These are phyloP conservation scores for Pigoraptor vietnamica DNA, from an alignment of 78 protist genomes.

Conservation along the genomic window DNA sequence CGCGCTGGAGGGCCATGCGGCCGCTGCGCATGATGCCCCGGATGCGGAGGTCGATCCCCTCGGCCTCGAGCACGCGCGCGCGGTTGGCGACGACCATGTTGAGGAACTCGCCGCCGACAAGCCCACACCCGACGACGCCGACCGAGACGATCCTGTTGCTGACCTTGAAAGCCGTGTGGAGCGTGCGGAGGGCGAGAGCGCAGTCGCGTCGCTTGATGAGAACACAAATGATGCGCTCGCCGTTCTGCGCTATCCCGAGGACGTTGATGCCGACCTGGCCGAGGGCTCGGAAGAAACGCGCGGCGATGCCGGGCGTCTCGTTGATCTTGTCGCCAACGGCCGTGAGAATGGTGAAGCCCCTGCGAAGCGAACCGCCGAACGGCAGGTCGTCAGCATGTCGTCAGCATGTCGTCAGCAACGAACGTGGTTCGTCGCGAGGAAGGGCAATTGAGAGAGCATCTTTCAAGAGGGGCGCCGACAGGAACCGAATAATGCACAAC, in stretches of 20 bases:
- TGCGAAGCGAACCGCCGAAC: too few species aligned
- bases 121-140: neutral
- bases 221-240: slow-evolving; percentile 42
- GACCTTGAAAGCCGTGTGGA: neutral
- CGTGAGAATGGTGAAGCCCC: slow-evolving; percentile 37
- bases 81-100: neutral
- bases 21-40: neutral
- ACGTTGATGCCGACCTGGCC: slow-evolving; percentile 26
- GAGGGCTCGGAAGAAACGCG: slow-evolving; percentile 31
- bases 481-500: too few species aligned
- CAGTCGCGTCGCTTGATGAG: slow-evolving; percentile 6
- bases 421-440: too few species aligned
- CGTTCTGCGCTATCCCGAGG: slow-evolving; percentile 55
- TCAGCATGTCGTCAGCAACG: too few species aligned
- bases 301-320: slow-evolving; percentile 50
- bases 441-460: too few species aligned
- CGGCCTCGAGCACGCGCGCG: neutral
- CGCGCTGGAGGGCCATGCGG: neutral
- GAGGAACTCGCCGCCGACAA: neutral
- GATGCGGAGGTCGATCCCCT: neutral
- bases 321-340: slow-evolving; percentile 50
- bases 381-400: too few species aligned
- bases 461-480: too few species aligned
- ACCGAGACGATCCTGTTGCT: neutral
- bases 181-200: neutral